Evolutionary conservation across 176 grass and related monocot species (phyloP), one percentile per base, ranked within the genome.

Genomic region (Juncus inflexus): DNA sequence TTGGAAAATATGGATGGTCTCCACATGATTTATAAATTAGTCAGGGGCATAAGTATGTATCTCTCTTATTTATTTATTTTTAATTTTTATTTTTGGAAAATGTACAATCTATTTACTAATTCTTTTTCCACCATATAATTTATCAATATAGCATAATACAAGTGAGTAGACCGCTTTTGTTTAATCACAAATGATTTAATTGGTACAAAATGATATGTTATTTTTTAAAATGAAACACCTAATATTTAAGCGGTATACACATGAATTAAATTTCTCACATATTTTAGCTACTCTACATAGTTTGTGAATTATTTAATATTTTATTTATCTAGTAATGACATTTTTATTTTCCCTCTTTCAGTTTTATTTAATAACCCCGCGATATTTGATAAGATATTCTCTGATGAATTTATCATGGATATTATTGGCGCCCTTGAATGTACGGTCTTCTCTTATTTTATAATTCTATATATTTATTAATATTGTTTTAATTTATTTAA

Each of bases 351-450:
- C 59, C 47, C 63, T 76, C 78, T 40, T 86, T 76, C 77, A 96
- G 91, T 96, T 72, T 78, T 74, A 47, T 66, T 96, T 69, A 91
- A 96, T 77, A 86, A 51, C 65, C 58, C 64, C 52, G 66, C 54
- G 4, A 88, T 96, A 74, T 87, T 86, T 71, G 60, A 96, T 61
- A 79, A 70, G 77, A 88, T 96, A 58, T 81, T 96, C 77, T 84
- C 79, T 3, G 84, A 88, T 73, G 84, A 83, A 50, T 77, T 77
- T 81, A 96, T 96, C 76, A 74, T 83, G 61, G 84, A 91, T 73
- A 79, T 96, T 79, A 83, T 91, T 77, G 87, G 82, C 14, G 47
- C 70, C 62, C 87, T 96, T 79, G 91, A 96, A 69, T 88, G 91
- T 96, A 91, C 49, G 85, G 65, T 79, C 16, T 71, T 78, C 63